Conservation (phyloP, 805 yeast species). For the Metschnikowia vanudenii region DNA sequence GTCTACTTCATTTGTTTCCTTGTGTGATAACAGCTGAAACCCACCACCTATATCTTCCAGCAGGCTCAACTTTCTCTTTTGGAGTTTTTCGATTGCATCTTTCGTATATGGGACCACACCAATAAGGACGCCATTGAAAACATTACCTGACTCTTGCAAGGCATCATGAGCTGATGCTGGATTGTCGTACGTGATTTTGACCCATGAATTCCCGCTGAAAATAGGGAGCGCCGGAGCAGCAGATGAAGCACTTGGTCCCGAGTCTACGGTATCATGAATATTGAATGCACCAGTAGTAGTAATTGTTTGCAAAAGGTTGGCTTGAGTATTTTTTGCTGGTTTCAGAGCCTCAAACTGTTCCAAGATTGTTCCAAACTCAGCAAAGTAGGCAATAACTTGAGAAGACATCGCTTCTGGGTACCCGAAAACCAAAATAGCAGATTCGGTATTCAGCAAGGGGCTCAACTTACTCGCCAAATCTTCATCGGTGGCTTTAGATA, state of each 20-base stretch:
- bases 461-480: constrained; percentile 17
- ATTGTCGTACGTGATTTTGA: constrained; percentile 80
- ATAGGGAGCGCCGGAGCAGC: constrained; percentile 47
- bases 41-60: constrained; percentile 50
- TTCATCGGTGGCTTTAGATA: constrained; percentile 9
- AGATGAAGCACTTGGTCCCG: constrained; percentile 2
- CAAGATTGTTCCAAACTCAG: constrained; percentile 73
- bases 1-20: constrained; percentile 13
- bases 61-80: constrained; percentile 41
- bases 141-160: constrained; percentile 74
- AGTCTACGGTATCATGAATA: neutral
- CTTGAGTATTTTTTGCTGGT: constrained; percentile 7
- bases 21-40: constrained; percentile 10
- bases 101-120: constrained; percentile 70
- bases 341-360: constrained; percentile 59
- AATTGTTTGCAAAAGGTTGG: constrained; percentile 9
- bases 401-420: constrained; percentile 76
- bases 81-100: constrained; percentile 57
- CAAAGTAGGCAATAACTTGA: constrained; percentile 66
- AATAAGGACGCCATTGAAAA: constrained; percentile 63
- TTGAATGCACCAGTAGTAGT: constrained; percentile 18
- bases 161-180: constrained; percentile 79
- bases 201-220: constrained; percentile 85
- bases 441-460: constrained; percentile 40
- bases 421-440: constrained; percentile 83